Conservation (phyloP, 805 yeast species). For the Schizosaccharomyces cryophilus region DNA sequence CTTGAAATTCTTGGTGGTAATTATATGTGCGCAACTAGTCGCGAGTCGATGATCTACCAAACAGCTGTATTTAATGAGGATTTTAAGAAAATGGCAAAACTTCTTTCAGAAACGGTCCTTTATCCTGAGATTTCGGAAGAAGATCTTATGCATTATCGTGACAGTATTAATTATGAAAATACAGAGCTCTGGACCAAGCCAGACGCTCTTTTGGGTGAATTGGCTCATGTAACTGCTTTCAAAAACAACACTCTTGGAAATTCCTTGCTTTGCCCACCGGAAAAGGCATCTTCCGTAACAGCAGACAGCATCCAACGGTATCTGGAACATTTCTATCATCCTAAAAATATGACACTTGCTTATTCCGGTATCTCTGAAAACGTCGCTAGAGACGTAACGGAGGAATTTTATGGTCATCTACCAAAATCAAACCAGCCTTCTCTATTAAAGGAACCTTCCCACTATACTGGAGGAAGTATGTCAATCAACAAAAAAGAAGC, state of each 20-base stretch:
- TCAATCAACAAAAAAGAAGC: slow-evolving; percentile 7
- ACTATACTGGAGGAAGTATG: slow-evolving; percentile 31
- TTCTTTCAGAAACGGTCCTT: slow-evolving; percentile 55
- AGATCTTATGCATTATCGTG: slow-evolving; percentile 50
- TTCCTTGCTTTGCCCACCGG: slow-evolving; percentile 63
- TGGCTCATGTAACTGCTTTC: slow-evolving; percentile 70
- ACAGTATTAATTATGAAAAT: slow-evolving; percentile 57
- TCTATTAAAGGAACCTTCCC: slow-evolving; percentile 15
- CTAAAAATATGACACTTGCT: slow-evolving; percentile 63
- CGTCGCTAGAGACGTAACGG: slow-evolving; percentile 38
- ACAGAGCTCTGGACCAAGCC: slow-evolving; percentile 63
- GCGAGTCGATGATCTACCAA: slow-evolving; percentile 83
- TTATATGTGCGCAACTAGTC: slow-evolving; percentile 72
- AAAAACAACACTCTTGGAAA: slow-evolving; percentile 50
- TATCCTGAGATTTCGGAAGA: slow-evolving; percentile 40
- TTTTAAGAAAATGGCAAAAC: slow-evolving; percentile 49
- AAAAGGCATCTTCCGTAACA: slow-evolving; percentile 31
- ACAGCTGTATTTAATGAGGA: slow-evolving; percentile 81
- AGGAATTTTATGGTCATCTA: slow-evolving; percentile 34
- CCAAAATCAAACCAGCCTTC: slow-evolving; percentile 9
- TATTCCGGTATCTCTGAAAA: slow-evolving; percentile 65
- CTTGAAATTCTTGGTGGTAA: slow-evolving; percentile 75
- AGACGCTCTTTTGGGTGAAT: slow-evolving; percentile 66
- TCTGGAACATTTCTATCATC: slow-evolving; percentile 42
- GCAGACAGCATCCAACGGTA: slow-evolving; percentile 32